Evolutionary conservation across 2,329 filamentous ascomycete genomes (phyloP).

Genomic region (Aspergillus sp.): DNA sequence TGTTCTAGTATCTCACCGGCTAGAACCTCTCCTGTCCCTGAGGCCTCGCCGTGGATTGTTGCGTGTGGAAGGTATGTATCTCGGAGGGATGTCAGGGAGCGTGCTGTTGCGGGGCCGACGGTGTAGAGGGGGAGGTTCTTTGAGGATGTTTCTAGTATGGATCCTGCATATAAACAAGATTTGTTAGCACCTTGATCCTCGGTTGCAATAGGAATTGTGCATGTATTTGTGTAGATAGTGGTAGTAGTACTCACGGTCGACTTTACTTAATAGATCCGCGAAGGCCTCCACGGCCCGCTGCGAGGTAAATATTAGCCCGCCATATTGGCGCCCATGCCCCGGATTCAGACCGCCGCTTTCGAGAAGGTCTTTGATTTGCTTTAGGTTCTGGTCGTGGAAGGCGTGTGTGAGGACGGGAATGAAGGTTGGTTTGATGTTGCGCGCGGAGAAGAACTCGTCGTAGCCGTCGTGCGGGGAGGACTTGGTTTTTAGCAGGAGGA

Average conservation of each 20-base stretch:
- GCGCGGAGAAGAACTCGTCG: slow-evolving; percentile 43
- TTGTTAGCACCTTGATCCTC: not conserved
- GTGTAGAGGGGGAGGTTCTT: slow-evolving; percentile 41
- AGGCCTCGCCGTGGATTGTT: slow-evolving; percentile 73
- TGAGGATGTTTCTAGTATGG: slow-evolving; percentile 20
- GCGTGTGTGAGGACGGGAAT: slow-evolving; percentile 49
- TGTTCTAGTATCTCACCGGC: slow-evolving; percentile 76
- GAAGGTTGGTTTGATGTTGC: slow-evolving; percentile 39
- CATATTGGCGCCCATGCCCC: slow-evolving; percentile 33
- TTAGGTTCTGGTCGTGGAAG: slow-evolving; percentile 38
- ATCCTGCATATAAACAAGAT: not conserved
- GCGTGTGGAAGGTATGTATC: slow-evolving; percentile 47
- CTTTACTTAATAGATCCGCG: slow-evolving; percentile 31
- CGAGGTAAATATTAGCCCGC: slow-evolving; percentile 51
- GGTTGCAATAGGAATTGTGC: not conserved
- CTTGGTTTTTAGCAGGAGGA: slow-evolving; percentile 50
- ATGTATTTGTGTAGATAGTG: not conserved
- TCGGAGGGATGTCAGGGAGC: slow-evolving; percentile 62
- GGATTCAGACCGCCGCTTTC: slow-evolving; percentile 28
- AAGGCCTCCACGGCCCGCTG: slow-evolving; percentile 51
- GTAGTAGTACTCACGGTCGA: slow-evolving; percentile 13
- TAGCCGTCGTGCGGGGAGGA: slow-evolving; percentile 47
- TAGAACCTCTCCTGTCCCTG: slow-evolving; percentile 80
- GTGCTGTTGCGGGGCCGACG: slow-evolving; percentile 54
- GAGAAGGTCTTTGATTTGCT: slow-evolving; percentile 36